Percentiles rank a stretch among this genome's conserved stretches.
phyloP scores from a whole-genome alignment of 495 filamentous ascomycete genomes.

The Penicillium robsamsonii region DNA sequence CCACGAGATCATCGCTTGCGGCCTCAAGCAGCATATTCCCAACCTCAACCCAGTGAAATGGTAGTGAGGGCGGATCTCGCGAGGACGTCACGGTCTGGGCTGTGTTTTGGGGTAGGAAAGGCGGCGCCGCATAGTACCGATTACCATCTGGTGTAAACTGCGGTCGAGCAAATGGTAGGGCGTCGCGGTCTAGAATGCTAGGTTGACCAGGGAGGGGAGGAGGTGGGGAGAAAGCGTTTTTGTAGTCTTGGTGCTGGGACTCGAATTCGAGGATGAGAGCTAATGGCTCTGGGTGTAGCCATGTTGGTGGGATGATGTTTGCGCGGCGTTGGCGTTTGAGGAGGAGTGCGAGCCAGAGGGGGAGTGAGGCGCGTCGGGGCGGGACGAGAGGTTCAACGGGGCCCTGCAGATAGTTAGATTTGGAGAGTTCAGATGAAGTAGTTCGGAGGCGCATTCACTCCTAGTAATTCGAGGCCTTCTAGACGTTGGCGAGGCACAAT shows the following conservation, averaged over 20 bases:
- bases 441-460: conserved; percentile 49
- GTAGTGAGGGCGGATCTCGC: conserved; percentile 57
- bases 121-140: conserved; percentile 41
- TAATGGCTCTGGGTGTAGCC: conserved; percentile 76
- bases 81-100: conserved; percentile 26
- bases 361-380: conserved; percentile 74
- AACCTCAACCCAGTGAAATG: conserved; percentile 92
- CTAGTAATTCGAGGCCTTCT: conserved; percentile 77
- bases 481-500: conserved; percentile 88
- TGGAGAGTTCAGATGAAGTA: neutral
- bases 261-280: conserved; percentile 74
- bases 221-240: conserved; percentile 69
- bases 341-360: conserved; percentile 95
- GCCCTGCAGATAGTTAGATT: conserved; percentile 55
- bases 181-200: conserved; percentile 31
- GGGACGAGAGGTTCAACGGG: conserved; percentile 71
- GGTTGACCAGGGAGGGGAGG: conserved; percentile 58
- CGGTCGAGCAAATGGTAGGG: conserved; percentile 30
- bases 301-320: conserved; percentile 87
- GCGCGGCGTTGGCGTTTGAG: conserved; percentile 93
- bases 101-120: conserved; percentile 45
- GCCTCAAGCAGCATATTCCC: conserved; percentile 80
- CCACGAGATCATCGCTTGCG: conserved; percentile 80
- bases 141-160: conserved; percentile 43
- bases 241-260: conserved; percentile 57